These are phyloP conservation scores for Sindora glabra DNA, from an alignment of 306 rosid species.

Conservation along the genomic window DNA sequence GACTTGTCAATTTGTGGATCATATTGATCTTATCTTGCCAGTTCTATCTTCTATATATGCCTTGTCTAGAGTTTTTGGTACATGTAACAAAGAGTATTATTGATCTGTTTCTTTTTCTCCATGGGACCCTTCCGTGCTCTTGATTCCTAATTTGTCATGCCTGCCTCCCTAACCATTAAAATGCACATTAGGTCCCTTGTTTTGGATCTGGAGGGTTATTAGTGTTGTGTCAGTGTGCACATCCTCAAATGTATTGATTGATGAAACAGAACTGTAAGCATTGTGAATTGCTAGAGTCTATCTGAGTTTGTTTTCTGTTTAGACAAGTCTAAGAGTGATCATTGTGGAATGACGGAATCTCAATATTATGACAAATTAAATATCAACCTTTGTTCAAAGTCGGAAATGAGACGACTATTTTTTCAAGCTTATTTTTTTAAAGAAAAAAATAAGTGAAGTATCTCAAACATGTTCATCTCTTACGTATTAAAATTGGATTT, in stretches of 20 bases:
- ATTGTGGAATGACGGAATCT: background rate
- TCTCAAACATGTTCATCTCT: constrained; percentile 9
- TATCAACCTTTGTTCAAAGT: background rate
- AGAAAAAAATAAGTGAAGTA: background rate
- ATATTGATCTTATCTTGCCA: constrained; percentile 2
- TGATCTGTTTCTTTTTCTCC: background rate
- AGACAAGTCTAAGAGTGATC: constrained; percentile 1
- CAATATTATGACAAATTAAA: constrained; percentile 7
- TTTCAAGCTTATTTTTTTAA: background rate
- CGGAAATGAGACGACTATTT: background rate
- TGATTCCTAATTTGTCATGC: background rate
- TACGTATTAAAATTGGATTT: constrained; percentile 11
- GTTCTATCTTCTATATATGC: background rate
- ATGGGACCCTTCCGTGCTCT: background rate
- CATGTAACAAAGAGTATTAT: too few relatives aligned
- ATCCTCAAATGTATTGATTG: constrained; percentile 1
- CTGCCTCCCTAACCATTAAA: background rate
- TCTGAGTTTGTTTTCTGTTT: background rate
- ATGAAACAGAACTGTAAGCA: constrained; percentile 11
- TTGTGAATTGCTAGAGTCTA: constrained; percentile 1
- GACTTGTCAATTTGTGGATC: background rate
- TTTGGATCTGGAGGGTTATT: constrained; percentile 1
- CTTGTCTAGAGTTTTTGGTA: background rate
- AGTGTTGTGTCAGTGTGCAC: background rate
- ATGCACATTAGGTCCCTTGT: background rate